Evolutionary conservation across 2,329 filamentous ascomycete species (phyloP).

Genomic region (Zalaria obscura): DNA sequence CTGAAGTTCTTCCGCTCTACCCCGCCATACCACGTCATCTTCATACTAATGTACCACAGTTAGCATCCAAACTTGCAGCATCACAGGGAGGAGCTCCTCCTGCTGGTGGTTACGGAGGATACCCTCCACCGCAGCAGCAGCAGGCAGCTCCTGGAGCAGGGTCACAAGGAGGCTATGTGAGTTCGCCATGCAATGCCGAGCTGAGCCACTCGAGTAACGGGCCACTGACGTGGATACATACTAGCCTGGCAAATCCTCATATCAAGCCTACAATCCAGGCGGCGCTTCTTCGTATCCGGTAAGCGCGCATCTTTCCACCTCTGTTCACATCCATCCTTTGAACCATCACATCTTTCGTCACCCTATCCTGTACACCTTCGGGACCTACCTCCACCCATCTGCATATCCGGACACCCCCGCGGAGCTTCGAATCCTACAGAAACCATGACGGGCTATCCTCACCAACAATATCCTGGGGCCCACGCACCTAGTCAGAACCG

Average conservation of each 20-base stretch:
- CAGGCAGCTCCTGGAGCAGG: conserved; percentile 7
- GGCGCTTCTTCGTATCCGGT: conserved; percentile 6
- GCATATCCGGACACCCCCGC: too few species aligned
- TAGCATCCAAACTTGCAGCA: conserved; percentile 33
- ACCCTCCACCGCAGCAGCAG: conserved; percentile 17
- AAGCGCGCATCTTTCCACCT: conserved; percentile 9
- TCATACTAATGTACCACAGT: conserved; percentile 15
- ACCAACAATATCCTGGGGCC: conserved; percentile 12
- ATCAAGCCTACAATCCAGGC: conserved; percentile 33
- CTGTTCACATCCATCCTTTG: conserved; percentile 2
- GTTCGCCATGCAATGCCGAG: conserved; percentile 16
- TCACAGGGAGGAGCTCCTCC: conserved; percentile 20
- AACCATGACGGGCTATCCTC: conserved; percentile 2
- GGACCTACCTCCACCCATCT: conserved; percentile 4
- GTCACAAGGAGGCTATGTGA: conserved; percentile 36
- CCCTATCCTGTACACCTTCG: neutral
- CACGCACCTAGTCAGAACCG: conserved; percentile 1
- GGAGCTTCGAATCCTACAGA: neutral
- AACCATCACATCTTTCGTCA: conserved; percentile 9
- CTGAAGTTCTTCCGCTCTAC: neutral
- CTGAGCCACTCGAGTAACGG: conserved; percentile 7
- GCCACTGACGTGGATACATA: conserved; percentile 9
- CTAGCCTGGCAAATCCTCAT: conserved; percentile 26
- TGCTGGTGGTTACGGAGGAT: conserved; percentile 12
- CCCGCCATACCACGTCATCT: neutral